Evolutionary conservation across 2,329 filamentous ascomycete genomes (phyloP).

Genomic region (Stagonosporopsis vannaccii): DNA sequence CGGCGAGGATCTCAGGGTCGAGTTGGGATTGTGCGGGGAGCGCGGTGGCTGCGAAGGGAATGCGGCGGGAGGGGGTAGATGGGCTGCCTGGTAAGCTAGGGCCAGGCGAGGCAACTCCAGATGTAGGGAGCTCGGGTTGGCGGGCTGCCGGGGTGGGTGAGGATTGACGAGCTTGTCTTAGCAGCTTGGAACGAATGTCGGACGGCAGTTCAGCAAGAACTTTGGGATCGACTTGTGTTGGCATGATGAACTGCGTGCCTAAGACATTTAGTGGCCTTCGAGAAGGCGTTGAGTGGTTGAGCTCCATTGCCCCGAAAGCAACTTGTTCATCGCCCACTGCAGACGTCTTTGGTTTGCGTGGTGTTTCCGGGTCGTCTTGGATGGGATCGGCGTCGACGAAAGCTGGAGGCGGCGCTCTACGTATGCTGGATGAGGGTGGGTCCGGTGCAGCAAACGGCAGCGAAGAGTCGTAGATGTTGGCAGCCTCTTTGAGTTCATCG

Average conservation of each 20-base stretch:
- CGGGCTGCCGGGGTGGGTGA: conserved; percentile 35
- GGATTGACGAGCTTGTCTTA: conserved; percentile 49
- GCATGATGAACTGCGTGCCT: conserved; percentile 92
- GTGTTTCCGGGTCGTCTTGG: conserved; percentile 56
- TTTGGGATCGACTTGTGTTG: conserved; percentile 79
- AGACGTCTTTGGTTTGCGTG: conserved; percentile 38
- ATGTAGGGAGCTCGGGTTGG: neutral
- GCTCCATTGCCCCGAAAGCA: conserved; percentile 46
- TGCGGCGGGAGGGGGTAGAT: conserved; percentile 26
- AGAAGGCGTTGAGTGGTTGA: conserved; percentile 58
- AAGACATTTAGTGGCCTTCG: conserved; percentile 77
- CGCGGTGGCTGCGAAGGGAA: conserved; percentile 44
- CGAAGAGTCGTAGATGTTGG: conserved; percentile 6
- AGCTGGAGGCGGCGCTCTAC: conserved; percentile 19
- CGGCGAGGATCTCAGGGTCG: conserved; percentile 82
- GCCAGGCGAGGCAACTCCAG: conserved; percentile 1
- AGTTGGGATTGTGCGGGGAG: conserved; percentile 76
- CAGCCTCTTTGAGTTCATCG: conserved; percentile 8
- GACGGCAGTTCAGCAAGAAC: conserved; percentile 83
- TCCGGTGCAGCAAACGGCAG: conserved; percentile 6
- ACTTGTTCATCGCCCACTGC: conserved; percentile 41
- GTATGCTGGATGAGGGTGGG: conserved; percentile 10
- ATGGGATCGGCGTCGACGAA: conserved; percentile 52
- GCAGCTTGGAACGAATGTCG: conserved; percentile 80
- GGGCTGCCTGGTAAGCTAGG: neutral